Conservation (phyloP, 2,329 filamentous ascomycete species). For the Colletotrichum caudatum region DNA sequence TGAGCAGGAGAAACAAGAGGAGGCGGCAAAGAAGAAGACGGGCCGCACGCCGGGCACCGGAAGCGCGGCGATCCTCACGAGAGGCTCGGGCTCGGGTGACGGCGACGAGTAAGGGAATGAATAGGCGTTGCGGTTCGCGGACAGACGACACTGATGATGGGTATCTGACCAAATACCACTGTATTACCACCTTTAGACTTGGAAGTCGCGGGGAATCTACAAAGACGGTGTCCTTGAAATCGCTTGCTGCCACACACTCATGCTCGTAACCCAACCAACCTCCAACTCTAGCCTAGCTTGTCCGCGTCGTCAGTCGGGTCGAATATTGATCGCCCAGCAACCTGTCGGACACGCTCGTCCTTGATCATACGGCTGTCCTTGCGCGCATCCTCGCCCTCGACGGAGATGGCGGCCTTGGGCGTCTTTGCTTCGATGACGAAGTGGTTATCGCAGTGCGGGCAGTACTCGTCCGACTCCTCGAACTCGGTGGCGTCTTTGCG, state of each 20-base stretch:
- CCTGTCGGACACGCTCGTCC: slow-evolving; percentile 81
- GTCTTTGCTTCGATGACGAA: slow-evolving; percentile 91
- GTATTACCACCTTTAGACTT: slow-evolving; percentile 55
- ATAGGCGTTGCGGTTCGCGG: slow-evolving; percentile 37
- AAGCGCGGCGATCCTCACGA: slow-evolving; percentile 79
- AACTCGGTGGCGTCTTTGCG: slow-evolving; percentile 93
- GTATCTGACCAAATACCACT: slow-evolving; percentile 47
- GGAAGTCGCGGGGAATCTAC: slow-evolving; percentile 42
- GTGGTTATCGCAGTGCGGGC: slow-evolving; percentile 98
- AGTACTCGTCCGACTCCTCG: slow-evolving; percentile 98
- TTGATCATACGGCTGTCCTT: slow-evolving; percentile 91
- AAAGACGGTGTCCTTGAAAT: slow-evolving; percentile 37
- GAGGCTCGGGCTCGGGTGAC: slow-evolving; percentile 61
- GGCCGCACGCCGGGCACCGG: slow-evolving; percentile 78
- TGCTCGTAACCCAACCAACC: slow-evolving; percentile 24
- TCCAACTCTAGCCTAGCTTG: slow-evolving; percentile 73
- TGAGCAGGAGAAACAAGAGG: slow-evolving; percentile 99
- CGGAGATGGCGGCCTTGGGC: slow-evolving; percentile 83
- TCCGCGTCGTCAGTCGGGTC: slow-evolving; percentile 81
- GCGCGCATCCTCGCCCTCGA: slow-evolving; percentile 92
- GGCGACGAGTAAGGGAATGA: slow-evolving; percentile 44
- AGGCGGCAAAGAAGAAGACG: slow-evolving; percentile 96
- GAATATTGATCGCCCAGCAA: slow-evolving; percentile 74
- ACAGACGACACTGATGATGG: slow-evolving; percentile 40
- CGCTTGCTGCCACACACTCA: slow-evolving; percentile 34